Evolutionary conservation across 495 filamentous ascomycete species (phyloP), one percentile per base, ranked within the genome.

Genomic region (Penicillium coprophilum): DNA sequence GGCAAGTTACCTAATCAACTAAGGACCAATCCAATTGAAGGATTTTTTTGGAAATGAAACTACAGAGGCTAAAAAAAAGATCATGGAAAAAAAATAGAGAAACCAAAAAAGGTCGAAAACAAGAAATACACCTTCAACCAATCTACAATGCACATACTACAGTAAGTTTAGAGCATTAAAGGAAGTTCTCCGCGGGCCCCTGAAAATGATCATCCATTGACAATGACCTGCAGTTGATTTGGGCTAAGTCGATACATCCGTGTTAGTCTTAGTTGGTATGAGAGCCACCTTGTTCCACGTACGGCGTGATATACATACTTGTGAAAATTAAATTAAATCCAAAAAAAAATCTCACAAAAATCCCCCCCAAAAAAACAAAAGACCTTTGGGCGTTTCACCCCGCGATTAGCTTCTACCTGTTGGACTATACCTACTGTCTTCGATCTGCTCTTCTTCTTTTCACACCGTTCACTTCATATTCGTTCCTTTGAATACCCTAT

Each of bases 361-460:
- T 39, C 31, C 40, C 36, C 15, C 28, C 11, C 52, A 60, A 59
- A 45, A 62, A 53, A 48, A 28, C 51, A 57, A 57, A 60, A 23
- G 51, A 49, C 56, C 34, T 55, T 57, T 53, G 53, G 62, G 58
- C 64, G 65, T 72, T 71, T 72, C 70, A 72, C 70, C 70, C 69
- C 70, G 64, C 70, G 68, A 71, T 72, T 71, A 71, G 70, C 68
- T 66, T 64, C 61, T 47, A 39, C 62, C 59, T 67, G 52, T 57
- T 63, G 46, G 54, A 67, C 64, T 67, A 65, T 67, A 65, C 56
- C 53, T 47, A 47, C 60, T 52, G 50, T 62, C 51, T 55, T 53
- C 52, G 54, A 54, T 53, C 61, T 59, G 54, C 54, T 56, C 52
- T 57, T 60, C 39, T 49, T 40, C 47, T 59, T 51, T 57, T 45